phyloP scores from a whole-genome alignment of 225 moss, liverwort and hornwort species.

The Marchantia paleacea region DNA sequence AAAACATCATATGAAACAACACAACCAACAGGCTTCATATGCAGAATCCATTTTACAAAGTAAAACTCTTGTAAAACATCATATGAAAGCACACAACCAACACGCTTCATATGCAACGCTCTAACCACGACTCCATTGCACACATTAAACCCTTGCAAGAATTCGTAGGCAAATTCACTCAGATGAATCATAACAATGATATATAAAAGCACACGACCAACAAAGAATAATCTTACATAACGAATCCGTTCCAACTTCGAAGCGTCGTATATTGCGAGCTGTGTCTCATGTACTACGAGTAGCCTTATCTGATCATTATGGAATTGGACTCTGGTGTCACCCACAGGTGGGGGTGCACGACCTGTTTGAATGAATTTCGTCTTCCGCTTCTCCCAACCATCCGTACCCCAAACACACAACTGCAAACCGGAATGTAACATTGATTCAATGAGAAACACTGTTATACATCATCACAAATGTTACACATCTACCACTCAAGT shows the following conservation, averaged over 20 bases:
- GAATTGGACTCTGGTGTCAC: conserved; percentile 93
- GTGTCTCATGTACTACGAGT: conserved; percentile 87
- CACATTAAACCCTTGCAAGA: too few species aligned
- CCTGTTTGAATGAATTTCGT: conserved; percentile 67
- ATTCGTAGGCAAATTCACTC: too few species aligned
- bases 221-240: conserved; percentile 44
- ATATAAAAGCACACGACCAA: background rate
- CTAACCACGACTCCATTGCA: too few species aligned
- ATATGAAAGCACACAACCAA: too few species aligned
- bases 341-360: conserved; percentile 58
- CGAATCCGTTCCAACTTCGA: conserved; percentile 81
- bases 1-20: too few species aligned
- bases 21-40: too few species aligned
- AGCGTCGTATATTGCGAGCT: conserved; percentile 92
- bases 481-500: background rate
- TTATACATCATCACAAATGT: background rate
- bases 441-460: background rate
- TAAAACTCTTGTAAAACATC: too few species aligned
- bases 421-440: conserved; percentile 26
- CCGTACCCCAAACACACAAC: conserved; percentile 95
- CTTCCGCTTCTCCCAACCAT: conserved; percentile 96
- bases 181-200: background rate
- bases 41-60: too few species aligned
- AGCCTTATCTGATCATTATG: conserved; percentile 97
- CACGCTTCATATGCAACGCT: background rate